A percentile compares a stretch with the other conserved stretches of the same genome.
Evolutionary conservation across 2,329 filamentous ascomycete species (phyloP).

Genomic region (Akanthomyces muscarius): DNA sequence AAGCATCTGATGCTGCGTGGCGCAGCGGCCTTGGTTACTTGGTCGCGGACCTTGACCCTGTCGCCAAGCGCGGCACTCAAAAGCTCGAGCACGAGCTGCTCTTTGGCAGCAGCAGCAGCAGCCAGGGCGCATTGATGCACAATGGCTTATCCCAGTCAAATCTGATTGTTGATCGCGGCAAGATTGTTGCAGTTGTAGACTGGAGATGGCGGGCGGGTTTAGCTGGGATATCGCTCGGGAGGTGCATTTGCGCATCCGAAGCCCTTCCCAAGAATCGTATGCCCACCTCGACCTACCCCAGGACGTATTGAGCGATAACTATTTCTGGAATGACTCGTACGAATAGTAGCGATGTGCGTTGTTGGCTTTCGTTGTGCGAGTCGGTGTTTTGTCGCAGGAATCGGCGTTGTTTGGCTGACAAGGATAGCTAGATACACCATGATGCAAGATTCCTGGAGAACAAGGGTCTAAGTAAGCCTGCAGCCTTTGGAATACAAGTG

Average conservation of each 20-base stretch:
- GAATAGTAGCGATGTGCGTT: background rate
- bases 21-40: background rate
- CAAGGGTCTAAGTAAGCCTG: no score
- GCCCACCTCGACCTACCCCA: background rate
- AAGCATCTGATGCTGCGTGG: constrained; percentile 18
- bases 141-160: constrained; percentile 20
- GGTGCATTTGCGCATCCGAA: background rate
- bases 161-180: constrained; percentile 28
- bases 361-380: background rate
- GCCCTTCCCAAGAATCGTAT: background rate
- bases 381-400: no score
- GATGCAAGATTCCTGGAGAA: no score
- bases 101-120: background rate
- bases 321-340: constrained; percentile 4
- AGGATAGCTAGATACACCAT: no score
- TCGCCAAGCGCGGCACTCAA: background rate
- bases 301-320: background rate
- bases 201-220: constrained; percentile 23
- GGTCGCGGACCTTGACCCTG: background rate
- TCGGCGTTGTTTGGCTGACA: no score
- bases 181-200: constrained; percentile 28
- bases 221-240: background rate
- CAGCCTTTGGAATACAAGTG: background rate
- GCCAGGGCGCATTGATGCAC: background rate
- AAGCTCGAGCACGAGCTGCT: background rate